These are phyloP conservation scores for Anastatica hierochuntica DNA, from an alignment of 345 rosid genomes.

Conservation along the genomic window DNA sequence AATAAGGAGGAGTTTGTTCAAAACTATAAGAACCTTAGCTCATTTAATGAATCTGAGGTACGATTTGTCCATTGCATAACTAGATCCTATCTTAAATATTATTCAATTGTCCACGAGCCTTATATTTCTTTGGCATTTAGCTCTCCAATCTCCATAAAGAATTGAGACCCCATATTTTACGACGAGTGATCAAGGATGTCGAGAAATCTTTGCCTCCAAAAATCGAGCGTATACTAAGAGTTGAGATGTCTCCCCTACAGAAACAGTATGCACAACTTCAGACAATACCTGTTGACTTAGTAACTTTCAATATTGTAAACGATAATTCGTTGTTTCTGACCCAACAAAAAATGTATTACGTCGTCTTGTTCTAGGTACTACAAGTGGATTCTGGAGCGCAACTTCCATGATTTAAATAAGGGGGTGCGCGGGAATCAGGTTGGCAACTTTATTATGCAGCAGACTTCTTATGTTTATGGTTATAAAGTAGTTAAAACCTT, in stretches of 20 bases:
- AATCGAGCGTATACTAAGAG: constrained; percentile 96
- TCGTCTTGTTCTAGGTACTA: constrained; percentile 54
- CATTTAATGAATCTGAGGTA: constrained; percentile 94
- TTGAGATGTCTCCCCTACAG: constrained; percentile 99
- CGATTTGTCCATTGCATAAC: background rate
- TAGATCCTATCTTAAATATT: background rate
- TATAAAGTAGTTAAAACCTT: constrained; percentile 7
- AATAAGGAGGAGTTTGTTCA: constrained; percentile 92
- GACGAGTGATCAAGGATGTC: constrained; percentile 98
- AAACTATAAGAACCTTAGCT: constrained; percentile 96
- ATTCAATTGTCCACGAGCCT: constrained; percentile 3
- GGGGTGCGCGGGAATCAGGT: constrained; percentile 99
- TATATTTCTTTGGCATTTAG: constrained; percentile 32
- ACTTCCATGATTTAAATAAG: constrained; percentile 94
- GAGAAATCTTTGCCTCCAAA: constrained; percentile 99
- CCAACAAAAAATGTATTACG: no score
- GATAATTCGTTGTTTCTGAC: no score
- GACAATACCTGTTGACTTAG: background rate
- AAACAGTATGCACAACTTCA: constrained; percentile 57
- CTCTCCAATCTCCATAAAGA: constrained; percentile 97
- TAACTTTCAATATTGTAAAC: background rate
- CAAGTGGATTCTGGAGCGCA: constrained; percentile 98
- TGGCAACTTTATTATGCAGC: constrained; percentile 19
- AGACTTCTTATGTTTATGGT: constrained; percentile 1
- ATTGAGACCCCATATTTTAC: constrained; percentile 93